Evolutionary conservation across 305 asterid species (phyloP), one percentile per base, ranked within the genome.

Genomic region (Salvia sclarea): DNA sequence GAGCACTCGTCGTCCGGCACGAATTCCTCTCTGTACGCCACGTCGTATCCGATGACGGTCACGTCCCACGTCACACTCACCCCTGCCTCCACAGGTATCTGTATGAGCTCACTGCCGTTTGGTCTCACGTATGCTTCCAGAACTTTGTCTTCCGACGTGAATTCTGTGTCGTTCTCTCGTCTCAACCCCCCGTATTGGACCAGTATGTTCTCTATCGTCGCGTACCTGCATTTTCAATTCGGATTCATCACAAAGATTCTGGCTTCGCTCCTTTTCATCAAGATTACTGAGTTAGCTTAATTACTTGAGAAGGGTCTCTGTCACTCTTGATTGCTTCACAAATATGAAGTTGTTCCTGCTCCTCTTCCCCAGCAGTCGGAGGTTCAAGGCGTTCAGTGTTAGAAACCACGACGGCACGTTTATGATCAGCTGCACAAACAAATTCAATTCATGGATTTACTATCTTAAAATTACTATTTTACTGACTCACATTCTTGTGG

Each of bases 1-100:
- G 97, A 93, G 37, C 96, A 78, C 44, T 93, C 98, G 75, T 93
- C 98, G 0, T 81, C 85, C 4, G 98, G 98, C 13, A 93, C 61
- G 12, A 93, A 93, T 35, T 91, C 98, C 68, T 91, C 98, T 72
- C 69, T 81, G 85, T 83, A 93, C 2, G 71, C 75, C 50, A 86
- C 98, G 50, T 91, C 96, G 47, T 61, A 71, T 38, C 96, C 97
- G 33, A 82, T 82, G 31, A 93, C 88, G 0, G 83, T 85, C 56
- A 88, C 73, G 37, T 91, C 98, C 98, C 98, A 93, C 0, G 81
- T 86, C 54, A 88, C 57, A 0, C 82, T 87, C 54, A 85, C 81
- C 62, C 86, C 96, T 8, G 57, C 87, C 44, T 38, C 44, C 4
- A 38, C 44, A 12, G 94, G 96, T 58, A 92, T 86, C 67, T 75